phyloP scores from a whole-genome alignment of 495 filamentous ascomycete species.

The Thozetella sp. region DNA sequence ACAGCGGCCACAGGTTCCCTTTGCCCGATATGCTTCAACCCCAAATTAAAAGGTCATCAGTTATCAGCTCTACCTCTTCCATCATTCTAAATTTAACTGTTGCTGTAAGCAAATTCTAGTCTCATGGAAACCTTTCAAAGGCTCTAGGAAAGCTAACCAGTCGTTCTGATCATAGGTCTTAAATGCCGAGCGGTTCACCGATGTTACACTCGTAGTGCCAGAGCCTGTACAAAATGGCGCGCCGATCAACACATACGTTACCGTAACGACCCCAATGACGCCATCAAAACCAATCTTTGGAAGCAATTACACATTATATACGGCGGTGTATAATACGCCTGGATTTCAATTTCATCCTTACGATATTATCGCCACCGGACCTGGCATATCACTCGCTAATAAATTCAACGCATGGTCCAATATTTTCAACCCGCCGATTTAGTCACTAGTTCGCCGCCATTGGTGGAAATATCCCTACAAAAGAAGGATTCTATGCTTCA shows the following conservation, averaged over 20 bases:
- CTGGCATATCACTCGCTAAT: too few relatives aligned
- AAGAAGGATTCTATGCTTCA: too few relatives aligned
- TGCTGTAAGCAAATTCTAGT: not conserved
- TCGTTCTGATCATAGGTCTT: not conserved
- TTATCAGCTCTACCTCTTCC: not conserved
- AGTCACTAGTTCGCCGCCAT: too few relatives aligned
- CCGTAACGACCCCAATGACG: not conserved
- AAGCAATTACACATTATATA: not conserved
- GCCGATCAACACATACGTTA: not conserved
- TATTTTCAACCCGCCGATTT: too few relatives aligned
- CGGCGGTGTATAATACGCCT: not conserved
- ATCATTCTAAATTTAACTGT: not conserved
- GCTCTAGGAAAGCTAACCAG: not conserved
- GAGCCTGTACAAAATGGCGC: not conserved
- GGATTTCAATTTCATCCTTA: not conserved
- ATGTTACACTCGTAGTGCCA: not conserved
- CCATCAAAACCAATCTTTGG: not conserved
- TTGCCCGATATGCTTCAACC: slow-evolving; percentile 3
- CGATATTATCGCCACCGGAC: not conserved
- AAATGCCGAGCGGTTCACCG: not conserved
- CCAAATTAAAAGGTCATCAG: not conserved
- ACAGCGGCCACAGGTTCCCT: slow-evolving; percentile 9
- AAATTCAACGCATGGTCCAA: too few relatives aligned
- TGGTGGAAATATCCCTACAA: too few relatives aligned
- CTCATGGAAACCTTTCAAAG: too few relatives aligned